Base-by-base conservation (phyloP, 495 filamentous ascomycete genomes). In the Schizothecium vesticola region DNA sequence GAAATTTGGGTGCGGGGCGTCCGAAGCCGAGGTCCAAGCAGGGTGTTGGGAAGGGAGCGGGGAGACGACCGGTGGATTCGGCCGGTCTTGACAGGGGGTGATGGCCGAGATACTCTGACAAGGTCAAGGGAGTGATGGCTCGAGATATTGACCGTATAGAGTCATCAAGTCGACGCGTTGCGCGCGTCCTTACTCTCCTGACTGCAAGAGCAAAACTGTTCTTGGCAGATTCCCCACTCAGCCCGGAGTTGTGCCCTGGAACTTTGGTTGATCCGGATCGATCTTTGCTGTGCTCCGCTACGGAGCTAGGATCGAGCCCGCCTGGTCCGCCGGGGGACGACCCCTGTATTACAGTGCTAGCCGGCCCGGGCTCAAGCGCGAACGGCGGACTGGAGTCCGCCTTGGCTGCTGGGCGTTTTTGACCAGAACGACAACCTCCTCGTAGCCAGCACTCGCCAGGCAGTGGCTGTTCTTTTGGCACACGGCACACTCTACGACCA, bases 211-310 rank as follows among this genome's bases (percentile, higher is more conserved):
- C 28, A 29, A 28, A 59, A 59, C 8, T 4, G 22, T 23, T 56
- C 62, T 64, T 64, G 62, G 62, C 61, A n/a, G 61, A 63, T 58
- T 24, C 63, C 29, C 43, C 16, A 10, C 21, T 43, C 63, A 11
- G 56, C 11, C 28, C 28, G 28, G 19, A n/a, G 57, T 55, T 51
- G 61, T 24, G n/a, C 9, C 22, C 19, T 60, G 65, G 65, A 66
- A 66, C 12, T 66, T 66, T 33, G 56, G 65, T 66, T 66, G 65
- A 66, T 66, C 65, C 65, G 65, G 57, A 16, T 61, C 22, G 59
- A 26, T 31, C 28, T 33, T 21, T 29, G 1, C 28, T 19, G 31
- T 12, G 19, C 21, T 29, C 19, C 29, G 4, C 56, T 5, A 4
- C 33, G 33, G 33, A 43, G 33, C 33, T 13, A 43, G 13, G 33